Evolutionary conservation across 352 stramenopile genomes (phyloP).

Genomic region (Pythium periplocum): DNA sequence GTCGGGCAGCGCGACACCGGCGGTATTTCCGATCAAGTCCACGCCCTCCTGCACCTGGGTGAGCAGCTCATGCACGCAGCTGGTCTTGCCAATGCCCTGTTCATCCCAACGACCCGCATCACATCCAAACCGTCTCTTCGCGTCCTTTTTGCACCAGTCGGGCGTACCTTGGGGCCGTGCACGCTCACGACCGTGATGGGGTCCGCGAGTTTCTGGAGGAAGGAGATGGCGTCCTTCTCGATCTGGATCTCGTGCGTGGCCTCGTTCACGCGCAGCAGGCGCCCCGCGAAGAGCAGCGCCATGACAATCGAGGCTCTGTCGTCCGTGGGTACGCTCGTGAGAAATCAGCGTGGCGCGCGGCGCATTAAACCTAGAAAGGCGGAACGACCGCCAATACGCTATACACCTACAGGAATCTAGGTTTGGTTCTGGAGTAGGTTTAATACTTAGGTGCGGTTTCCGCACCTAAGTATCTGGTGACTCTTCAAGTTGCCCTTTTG

Average conservation of each 20-base stretch:
- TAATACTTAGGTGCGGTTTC: too few species aligned
- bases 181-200: slow-evolving; percentile 67
- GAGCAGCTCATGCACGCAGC: slow-evolving; percentile 35
- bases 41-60: slow-evolving; percentile 12
- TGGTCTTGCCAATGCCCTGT: slow-evolving; percentile 50
- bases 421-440: too few species aligned
- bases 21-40: too few species aligned
- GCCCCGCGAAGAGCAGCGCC: slow-evolving; percentile 59
- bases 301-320: slow-evolving; percentile 2
- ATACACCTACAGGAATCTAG: too few species aligned
- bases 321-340: too few species aligned
- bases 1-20: slow-evolving; percentile 3
- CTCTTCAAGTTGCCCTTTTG: neutral
- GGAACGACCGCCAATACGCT: too few species aligned
- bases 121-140: too few species aligned
- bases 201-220: slow-evolving; percentile 65
- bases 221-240: slow-evolving; percentile 61
- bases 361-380: too few species aligned
- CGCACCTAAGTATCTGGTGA: neutral
- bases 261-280: slow-evolving; percentile 46
- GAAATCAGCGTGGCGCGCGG: too few species aligned
- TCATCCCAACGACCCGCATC: neutral
- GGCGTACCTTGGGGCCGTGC: slow-evolving; percentile 37
- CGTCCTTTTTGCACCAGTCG: neutral
- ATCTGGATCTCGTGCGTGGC: slow-evolving; percentile 55